Percentiles rank a stretch among this genome's conserved stretches.
phyloP scores from a whole-genome alignment of 305 asterid species.

The Fraxinus albicans region DNA sequence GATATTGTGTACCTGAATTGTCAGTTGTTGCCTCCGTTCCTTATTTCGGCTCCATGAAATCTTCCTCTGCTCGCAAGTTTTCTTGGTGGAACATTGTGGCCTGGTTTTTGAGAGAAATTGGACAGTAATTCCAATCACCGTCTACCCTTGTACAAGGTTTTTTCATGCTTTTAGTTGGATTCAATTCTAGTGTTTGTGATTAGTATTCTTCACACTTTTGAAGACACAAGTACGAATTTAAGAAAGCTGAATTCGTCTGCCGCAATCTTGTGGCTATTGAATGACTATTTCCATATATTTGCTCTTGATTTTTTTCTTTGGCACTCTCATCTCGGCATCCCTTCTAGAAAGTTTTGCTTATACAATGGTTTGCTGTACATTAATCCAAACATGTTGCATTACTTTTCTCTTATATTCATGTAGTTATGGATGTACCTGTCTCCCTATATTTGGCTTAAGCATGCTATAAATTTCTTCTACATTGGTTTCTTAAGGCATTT shows the following conservation, averaged over 20 bases:
- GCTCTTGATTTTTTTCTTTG: not conserved
- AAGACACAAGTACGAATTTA: not conserved
- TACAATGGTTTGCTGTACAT: too few species aligned
- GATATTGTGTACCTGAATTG: not conserved
- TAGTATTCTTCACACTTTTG: not conserved
- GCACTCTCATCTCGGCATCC: not conserved
- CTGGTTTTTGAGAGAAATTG: not conserved
- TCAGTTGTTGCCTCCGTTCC: not conserved
- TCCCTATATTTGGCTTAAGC: too few species aligned
- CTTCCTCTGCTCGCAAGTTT: not conserved
- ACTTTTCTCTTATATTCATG: too few species aligned
- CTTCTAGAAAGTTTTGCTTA: too few species aligned
- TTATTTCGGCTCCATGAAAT: not conserved
- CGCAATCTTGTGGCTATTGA: not conserved
- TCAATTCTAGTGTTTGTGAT: not conserved
- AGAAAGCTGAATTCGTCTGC: not conserved
- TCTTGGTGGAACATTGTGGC: not conserved
- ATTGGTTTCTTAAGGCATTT: not conserved
- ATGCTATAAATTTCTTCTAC: not conserved
- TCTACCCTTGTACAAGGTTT: not conserved
- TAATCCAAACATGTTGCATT: too few species aligned
- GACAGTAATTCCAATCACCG: not conserved
- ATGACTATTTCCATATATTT: not conserved
- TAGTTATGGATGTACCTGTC: too few species aligned
- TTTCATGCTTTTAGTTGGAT: not conserved